phyloP scores from a whole-genome alignment of 768 basidiomycete genomes.

The Cyathus striatus region DNA sequence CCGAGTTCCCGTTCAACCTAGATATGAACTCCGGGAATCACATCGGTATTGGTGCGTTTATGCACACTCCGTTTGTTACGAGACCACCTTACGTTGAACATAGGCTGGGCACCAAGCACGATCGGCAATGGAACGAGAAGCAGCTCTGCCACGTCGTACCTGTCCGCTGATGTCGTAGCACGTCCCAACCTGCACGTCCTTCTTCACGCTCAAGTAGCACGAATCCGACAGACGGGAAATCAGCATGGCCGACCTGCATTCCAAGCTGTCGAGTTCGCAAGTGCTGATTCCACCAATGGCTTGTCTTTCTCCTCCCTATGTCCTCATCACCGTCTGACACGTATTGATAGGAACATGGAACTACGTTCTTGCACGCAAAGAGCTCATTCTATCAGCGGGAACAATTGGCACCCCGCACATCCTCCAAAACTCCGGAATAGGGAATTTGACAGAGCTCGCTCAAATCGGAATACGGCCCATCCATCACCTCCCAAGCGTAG shows the following conservation, averaged over 20 bases:
- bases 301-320: background rate
- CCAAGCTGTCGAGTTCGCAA: conserved; percentile 14
- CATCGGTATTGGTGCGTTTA: conserved; percentile 11
- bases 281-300: conserved; percentile 2
- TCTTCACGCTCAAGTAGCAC: conserved; percentile 17
- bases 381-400: conserved; percentile 28
- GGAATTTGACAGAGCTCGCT: conserved; percentile 10
- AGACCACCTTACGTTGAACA: background rate
- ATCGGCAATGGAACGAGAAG: conserved; percentile 20
- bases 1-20: conserved; percentile 16
- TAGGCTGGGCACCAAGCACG: conserved; percentile 23
- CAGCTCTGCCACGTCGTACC: conserved; percentile 24
- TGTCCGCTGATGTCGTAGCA: conserved; percentile 16
- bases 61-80: conserved; percentile 5
- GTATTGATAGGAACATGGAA: background rate
- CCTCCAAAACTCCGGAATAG: conserved; percentile 24
- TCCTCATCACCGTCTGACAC: too few species aligned
- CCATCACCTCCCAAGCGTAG: conserved; percentile 20
- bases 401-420: conserved; percentile 21
- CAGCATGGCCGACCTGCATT: conserved; percentile 12
- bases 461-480: conserved; percentile 10
- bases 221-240: conserved; percentile 14
- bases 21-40: conserved; percentile 20
- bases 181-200: conserved; percentile 27
- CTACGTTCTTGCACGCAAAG: conserved; percentile 16